Base-by-base conservation (phyloP, 2,329 filamentous ascomycete genomes). In the Fusarium anguioides region DNA sequence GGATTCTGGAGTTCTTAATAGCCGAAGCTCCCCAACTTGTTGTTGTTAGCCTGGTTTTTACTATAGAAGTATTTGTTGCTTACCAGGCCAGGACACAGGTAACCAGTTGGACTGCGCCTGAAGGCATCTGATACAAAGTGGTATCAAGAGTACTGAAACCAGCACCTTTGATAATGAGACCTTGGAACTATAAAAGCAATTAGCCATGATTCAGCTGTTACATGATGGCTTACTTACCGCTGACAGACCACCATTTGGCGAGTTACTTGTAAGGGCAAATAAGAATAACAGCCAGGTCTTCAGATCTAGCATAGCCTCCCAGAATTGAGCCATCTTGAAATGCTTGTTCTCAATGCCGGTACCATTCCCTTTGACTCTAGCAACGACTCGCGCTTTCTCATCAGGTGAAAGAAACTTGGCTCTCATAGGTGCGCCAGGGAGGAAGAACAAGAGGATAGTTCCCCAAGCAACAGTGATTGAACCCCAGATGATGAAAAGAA, bases 271-370 rank as follows among this genome's bases (percentile, higher is more conserved):
- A 3, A 87, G 59, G 11, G 81, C 79, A 21, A 88, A 79, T 1
- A 87, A 63, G 57, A 87, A 86, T 7, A 89, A 70, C 17, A 88
- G 78, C 85, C 86, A 89, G 0, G 85, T 86, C 75, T 89, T 88
- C 0, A 85, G 80, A 65, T 89, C 87, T 5, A 73, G 45, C 2
- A 82, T 68, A 0, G 82, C 82, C 66, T 86, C 83, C 14, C 76
- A 74, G 24, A 86, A 80, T 61, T 85, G 83, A 12, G 76, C 73
- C 65, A 75, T 76, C 60, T 84, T 84, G 23, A 86, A 70, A 66
- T 81, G 72, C 66, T 85, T 84, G 55, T 87, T 86, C 70, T 86
- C 84, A 8, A 73, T 70, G 10, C 84, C 84, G 0, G 83, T 86
- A 53, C 86, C 84, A 50, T 86, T 84, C 2, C 79, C 79, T 6